Evolutionary conservation across 768 basidiomycete genomes (phyloP), one percentile per base, ranked within the genome.

Genomic region (Cystoderma amianthinum): DNA sequence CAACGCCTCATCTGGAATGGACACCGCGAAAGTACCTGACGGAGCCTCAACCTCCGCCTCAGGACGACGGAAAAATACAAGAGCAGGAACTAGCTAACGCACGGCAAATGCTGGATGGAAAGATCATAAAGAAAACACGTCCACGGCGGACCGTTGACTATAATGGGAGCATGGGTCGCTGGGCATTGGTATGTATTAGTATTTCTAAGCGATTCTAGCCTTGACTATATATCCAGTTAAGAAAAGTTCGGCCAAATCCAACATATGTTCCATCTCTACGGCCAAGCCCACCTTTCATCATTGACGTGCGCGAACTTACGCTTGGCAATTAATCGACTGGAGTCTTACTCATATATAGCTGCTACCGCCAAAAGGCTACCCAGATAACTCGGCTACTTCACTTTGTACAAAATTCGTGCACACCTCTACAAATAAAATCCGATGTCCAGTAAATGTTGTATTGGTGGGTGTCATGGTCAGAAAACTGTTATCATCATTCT

Each of bases 351-450:
- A 38, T 32, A n/a, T 32, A 7, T 59, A 97, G 95, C 73, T 98
- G n/a, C 69, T 97, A 36, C 95, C 94, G 1, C 85, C 96, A 1
- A 82, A 85, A 60, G 94, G 92, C 20, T 97, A 97, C 61, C 82
- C 86, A 12, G 77, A 81, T 40, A 97, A 98, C 58, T 73, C 85
- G 3, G 90, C 94, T 4, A 95, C 90, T 0, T 97, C 95, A 0
- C 67, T 97, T 41, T 97, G 94, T 59, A 94, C 94, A 33, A 94
- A 96, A 59, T 98, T 96, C 51, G 84, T 97, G 7, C 96, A 99
- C 59, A 97, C 95, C 0, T 96, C 94, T 12, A 97, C 93, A 32
- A 99, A 99, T 71, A 99, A 99, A 63, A 91, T 98, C 47, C 76
- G 93, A 41, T 96, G 92, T 69, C 94, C 96, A 0, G 93, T 98